Conservation (phyloP, 2,329 filamentous ascomycete genomes). For the Aspergillus tubingensis region DNA sequence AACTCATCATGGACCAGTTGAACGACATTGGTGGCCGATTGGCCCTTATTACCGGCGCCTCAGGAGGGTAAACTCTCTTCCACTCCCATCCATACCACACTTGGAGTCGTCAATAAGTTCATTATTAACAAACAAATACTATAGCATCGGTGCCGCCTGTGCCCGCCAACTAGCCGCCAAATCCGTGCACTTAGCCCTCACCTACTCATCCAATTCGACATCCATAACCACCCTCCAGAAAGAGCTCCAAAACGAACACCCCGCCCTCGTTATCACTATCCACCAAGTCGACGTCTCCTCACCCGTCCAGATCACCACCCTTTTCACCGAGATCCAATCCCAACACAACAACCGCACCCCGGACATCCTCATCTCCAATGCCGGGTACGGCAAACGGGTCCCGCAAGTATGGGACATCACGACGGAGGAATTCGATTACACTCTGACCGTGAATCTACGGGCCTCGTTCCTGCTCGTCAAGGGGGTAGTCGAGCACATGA, state of each 20-base stretch:
- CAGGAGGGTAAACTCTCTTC: conserved; percentile 54
- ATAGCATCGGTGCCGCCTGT: conserved; percentile 62
- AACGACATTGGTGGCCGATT: conserved; percentile 57
- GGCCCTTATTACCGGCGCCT: conserved; percentile 63
- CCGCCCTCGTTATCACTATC: conserved; percentile 49
- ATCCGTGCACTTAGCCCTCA: conserved; percentile 59
- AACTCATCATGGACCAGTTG: conserved; percentile 19
- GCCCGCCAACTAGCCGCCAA: conserved; percentile 57
- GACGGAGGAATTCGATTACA: conserved; percentile 66
- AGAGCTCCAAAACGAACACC: conserved; percentile 41
- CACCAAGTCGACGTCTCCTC: conserved; percentile 62
- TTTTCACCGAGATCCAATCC: conserved; percentile 57
- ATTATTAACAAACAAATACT: too few species aligned
- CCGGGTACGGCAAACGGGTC: conserved; percentile 66
- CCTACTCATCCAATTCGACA: conserved; percentile 57
- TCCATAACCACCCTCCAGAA: conserved; percentile 50
- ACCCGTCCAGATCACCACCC: conserved; percentile 53
- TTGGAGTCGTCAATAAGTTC: too few species aligned
- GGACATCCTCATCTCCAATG: conserved; percentile 68
- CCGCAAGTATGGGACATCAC: conserved; percentile 59
- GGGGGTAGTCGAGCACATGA: conserved; percentile 63
- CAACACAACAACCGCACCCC: conserved; percentile 56
- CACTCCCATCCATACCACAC: too few species aligned
- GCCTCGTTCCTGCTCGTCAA: conserved; percentile 65
- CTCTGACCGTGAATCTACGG: conserved; percentile 62